A percentile compares a stretch with the other conserved stretches of the same genome.
phyloP scores from a whole-genome alignment of 2,329 filamentous ascomycete species.

The Colletotrichum echinochloae region DNA sequence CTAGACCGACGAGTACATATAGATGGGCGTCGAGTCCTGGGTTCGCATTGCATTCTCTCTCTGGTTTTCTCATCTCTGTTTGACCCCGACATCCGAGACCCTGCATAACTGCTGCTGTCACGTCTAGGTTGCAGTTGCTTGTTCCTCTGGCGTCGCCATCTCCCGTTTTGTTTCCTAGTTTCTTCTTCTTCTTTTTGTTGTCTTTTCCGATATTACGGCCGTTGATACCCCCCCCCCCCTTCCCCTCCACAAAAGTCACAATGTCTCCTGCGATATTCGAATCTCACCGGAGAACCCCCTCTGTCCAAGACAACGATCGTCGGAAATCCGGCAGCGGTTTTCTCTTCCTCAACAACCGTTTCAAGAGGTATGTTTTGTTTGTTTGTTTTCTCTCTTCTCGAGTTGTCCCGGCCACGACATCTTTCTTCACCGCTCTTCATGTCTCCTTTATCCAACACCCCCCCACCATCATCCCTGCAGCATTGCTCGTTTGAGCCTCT shows the following conservation, averaged over 20 bases:
- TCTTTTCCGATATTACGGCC: slow-evolving; percentile 21
- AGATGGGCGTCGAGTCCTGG: slow-evolving; percentile 27
- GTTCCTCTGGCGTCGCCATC: slow-evolving; percentile 23
- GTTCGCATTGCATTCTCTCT: slow-evolving; percentile 5
- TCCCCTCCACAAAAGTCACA: background rate
- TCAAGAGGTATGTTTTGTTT: slow-evolving; percentile 37
- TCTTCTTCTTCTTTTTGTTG: slow-evolving; percentile 19
- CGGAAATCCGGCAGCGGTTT: slow-evolving; percentile 38
- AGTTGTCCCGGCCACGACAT: slow-evolving; percentile 27
- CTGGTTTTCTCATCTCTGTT: slow-evolving; percentile 27
- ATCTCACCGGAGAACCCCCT: slow-evolving; percentile 20
- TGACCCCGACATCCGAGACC: slow-evolving; percentile 16
- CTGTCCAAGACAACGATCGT: slow-evolving; percentile 25
- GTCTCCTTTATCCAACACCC: slow-evolving; percentile 3
- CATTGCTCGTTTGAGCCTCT: slow-evolving; percentile 17
- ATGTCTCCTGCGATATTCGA: slow-evolving; percentile 39
- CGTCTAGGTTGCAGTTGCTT: slow-evolving; percentile 16
- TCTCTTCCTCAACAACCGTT: slow-evolving; percentile 38
- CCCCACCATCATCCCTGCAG: slow-evolving; percentile 4
- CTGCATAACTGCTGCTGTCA: slow-evolving; percentile 24
- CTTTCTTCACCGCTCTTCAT: slow-evolving; percentile 37
- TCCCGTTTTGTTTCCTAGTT: slow-evolving; percentile 13
- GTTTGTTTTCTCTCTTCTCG: slow-evolving; percentile 10
- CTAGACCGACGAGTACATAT: slow-evolving; percentile 32
- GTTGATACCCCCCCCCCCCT: slow-evolving; percentile 27